A percentile compares a stretch with the other conserved stretches of the same genome.
These are phyloP conservation scores for Capsicum baccatum DNA, from an alignment of 257 asterid genomes.

Conservation along the genomic window DNA sequence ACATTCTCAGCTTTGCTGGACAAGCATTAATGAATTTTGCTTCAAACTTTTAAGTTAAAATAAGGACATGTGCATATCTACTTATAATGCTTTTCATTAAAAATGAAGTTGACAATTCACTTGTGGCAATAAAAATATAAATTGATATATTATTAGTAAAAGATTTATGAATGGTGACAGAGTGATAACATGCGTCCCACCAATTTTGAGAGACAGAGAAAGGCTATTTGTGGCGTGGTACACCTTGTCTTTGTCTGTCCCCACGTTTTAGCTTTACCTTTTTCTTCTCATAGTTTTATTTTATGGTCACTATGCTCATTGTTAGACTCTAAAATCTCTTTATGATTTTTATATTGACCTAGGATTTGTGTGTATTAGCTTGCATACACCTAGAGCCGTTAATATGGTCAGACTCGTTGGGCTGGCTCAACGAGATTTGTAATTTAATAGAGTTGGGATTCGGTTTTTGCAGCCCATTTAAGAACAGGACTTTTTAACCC, in stretches of 20 bases:
- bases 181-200: conserved; percentile 23
- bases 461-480: too few species aligned
- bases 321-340: neutral
- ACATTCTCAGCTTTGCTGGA: too few species aligned
- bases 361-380: neutral
- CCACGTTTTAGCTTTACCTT: conserved; percentile 21
- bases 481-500: too few species aligned
- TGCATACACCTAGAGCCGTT: too few species aligned
- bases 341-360: neutral
- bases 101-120: conserved; percentile 25
- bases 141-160: neutral
- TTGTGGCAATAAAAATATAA: neutral
- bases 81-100: neutral
- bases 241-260: conserved; percentile 27
- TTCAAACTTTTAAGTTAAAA: neutral
- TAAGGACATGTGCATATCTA: neutral
- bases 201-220: conserved; percentile 12
- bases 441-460: too few species aligned
- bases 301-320: neutral
- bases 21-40: neutral
- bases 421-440: too few species aligned
- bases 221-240: conserved; percentile 28
- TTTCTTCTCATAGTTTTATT: neutral
- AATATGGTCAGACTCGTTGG: too few species aligned
- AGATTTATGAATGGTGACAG: conserved; percentile 19